A percentile compares a stretch with the other conserved stretches of the same genome.
Evolutionary conservation across 202 grass and related monocot genomes (phyloP).

Genomic region (Musa balbisiana): DNA sequence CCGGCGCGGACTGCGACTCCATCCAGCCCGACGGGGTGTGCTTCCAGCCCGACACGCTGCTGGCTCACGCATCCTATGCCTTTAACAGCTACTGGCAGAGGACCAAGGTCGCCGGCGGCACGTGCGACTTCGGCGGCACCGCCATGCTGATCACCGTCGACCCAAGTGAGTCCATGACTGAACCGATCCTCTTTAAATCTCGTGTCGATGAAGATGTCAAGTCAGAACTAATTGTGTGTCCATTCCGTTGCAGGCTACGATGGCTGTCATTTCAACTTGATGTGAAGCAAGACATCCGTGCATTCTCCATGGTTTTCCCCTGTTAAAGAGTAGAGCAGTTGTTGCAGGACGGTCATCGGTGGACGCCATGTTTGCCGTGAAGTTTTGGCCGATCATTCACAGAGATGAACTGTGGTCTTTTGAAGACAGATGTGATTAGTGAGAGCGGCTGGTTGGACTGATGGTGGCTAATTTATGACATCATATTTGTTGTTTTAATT

Average conservation of each 20-base stretch:
- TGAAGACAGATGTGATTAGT: too few species aligned
- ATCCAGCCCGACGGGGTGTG: conserved; percentile 47
- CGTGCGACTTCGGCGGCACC: conserved; percentile 85
- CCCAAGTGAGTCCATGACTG: conserved; percentile 37
- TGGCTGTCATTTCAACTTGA: conserved; percentile 58
- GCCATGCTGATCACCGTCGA: conserved; percentile 73
- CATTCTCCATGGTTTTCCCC: not conserved
- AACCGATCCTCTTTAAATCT: not conserved
- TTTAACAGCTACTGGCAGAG: conserved; percentile 86
- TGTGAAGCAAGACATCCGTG: conserved; percentile 21
- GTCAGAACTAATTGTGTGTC: too few species aligned
- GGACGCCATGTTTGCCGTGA: too few species aligned
- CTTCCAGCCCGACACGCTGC: conserved; percentile 59
- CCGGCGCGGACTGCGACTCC: conserved; percentile 55
- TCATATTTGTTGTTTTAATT: too few species aligned
- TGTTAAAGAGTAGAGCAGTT: not conserved
- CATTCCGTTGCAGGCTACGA: conserved; percentile 43
- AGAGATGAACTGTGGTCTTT: too few species aligned
- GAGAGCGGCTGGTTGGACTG: too few species aligned
- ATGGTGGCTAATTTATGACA: too few species aligned
- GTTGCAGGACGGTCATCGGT: too few species aligned
- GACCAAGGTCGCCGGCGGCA: conserved; percentile 41
- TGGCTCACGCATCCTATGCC: conserved; percentile 71
- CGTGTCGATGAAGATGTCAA: too few species aligned
- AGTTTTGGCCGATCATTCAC: too few species aligned